Evolutionary conservation across 2,329 filamentous ascomycete genomes (phyloP), one percentile per base, ranked within the genome.

Genomic region (Nemania serpens): DNA sequence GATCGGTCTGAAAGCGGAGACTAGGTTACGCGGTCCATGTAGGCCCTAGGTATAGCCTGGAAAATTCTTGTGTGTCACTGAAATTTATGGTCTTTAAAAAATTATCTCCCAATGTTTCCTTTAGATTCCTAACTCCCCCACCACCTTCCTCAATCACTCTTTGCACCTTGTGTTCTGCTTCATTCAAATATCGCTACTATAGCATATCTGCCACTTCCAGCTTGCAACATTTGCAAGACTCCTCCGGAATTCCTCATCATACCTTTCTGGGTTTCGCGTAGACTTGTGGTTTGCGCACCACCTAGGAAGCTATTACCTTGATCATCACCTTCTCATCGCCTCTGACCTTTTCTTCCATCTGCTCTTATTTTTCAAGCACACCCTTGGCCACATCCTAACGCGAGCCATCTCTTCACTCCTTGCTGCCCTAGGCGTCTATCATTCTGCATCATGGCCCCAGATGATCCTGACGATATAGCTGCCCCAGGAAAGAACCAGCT

Each of bases 11-110:
- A 20, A 48, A 25, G 49, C 36, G 20, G 37, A 41, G 42, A 47
- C 49, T 17, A 55, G 55, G 55, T 54, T 59, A 15, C 55, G 42
- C 17, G 46, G 29, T 47, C 29, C 39, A 58, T 7, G 10, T 11
- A n/a, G 51, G 12, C 59, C 47, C 51, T 64, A 58, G 22, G 17
- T 34, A 49, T 37, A 57, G 5, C 7, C 20, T 29, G 15, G 18
- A 39, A 62, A 58, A 55, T 53, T 55, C n/a, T 58, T 18, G 36
- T 61, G 50, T 13, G 25, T 51, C 45, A 13, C 15, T 51, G 11
- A 17, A 55, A 58, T 33, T 48, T 50, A 33, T 39, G 15, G 5
- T 52, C 18, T 37, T 25, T n/a, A n/a, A 42, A 43, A 55, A 55
- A 22, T 25, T 25, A 20, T 46, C 43, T 57, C 39, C n/a, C 7